Percentiles rank a stretch among this genome's conserved stretches.
Conservation (phyloP, 192 early-diverging fungal species). For the Coemansia sp. region DNA sequence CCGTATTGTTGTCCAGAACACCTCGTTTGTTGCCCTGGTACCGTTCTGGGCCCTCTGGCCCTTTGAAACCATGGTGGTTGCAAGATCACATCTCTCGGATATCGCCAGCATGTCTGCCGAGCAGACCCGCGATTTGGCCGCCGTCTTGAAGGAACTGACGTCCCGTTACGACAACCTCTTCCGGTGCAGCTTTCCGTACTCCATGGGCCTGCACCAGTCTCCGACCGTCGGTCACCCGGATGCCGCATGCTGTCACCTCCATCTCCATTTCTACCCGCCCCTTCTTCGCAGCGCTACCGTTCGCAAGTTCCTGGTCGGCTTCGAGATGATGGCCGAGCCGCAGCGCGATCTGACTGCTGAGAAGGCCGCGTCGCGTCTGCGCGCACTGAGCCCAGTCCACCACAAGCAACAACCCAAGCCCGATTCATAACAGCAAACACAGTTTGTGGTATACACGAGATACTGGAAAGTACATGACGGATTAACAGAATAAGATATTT, state of each 20-base stretch:
- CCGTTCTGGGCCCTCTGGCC: constrained; percentile 99
- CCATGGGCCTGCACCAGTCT: constrained; percentile 93
- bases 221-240: constrained; percentile 63
- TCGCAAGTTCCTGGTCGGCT: constrained; percentile 95
- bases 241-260: constrained; percentile 67
- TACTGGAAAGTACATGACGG: constrained; percentile 5
- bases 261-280: constrained; percentile 96
- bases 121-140: constrained; percentile 70
- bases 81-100: constrained; percentile 62
- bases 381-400: constrained; percentile 51
- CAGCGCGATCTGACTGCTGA: constrained; percentile 96
- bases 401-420: not conserved
- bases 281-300: constrained; percentile 86
- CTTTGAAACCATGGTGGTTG: constrained; percentile 86
- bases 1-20: constrained; percentile 79
- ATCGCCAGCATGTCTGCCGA: constrained; percentile 54
- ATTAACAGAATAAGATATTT: constrained; percentile 19
- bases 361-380: constrained; percentile 77
- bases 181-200: constrained; percentile 89
- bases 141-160: constrained; percentile 72
- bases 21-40: constrained; percentile 76
- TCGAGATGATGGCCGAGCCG: constrained; percentile 91
- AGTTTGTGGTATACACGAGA: too few species aligned
- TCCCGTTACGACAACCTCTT: constrained; percentile 94
- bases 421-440: not conserved